Base-by-base conservation (phyloP, 371 early-diverging fungal genomes). In the Apophysomyces sp. region DNA sequence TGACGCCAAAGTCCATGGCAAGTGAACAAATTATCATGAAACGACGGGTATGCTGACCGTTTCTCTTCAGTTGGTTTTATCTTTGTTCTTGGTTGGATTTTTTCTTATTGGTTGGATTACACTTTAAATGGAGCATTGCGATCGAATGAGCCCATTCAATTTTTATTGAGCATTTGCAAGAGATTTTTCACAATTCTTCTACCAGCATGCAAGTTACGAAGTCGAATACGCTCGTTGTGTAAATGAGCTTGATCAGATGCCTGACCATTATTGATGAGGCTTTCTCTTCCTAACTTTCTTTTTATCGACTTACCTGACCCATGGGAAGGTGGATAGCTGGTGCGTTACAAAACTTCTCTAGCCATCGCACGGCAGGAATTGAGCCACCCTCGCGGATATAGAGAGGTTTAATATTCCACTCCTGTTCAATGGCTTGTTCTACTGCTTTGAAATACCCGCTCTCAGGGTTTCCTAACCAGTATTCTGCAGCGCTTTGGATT, bases 351-450 rank as follows among this genome's bases (percentile, higher is more conserved):
- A 84, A 87, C 41, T 80, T 79, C 67, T 92, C 93, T 13, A 93
- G 80, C 89, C 88, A 92, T 7, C 90, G 88, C 18, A 93, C 88
- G 1, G 92, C 91, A 0, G 92, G 90, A 52, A 92, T 92, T 2
- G 93, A 92, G 0, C 93, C 93, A 52, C 93, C 93, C 62, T 93
- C 93, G 28, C 93, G 82, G 57, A 93, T 91, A 56, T 70, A 86
- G 27, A 81, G 55, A 13, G 84, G 87, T 37, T 84, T 80, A 18
- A 76, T 68, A 2, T 85, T 82, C 88, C 88, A 89, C 62, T 85
- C 87, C 54, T 86, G 65, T 51, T 84, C 78, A 72, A 93, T 86
- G 4, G 89, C 91, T 26, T 75, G 52, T 58, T 86, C 87, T 0
- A 89, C 87, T 0, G 87, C 84, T 65, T 86, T 83, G 62, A 88